Evolutionary conservation across 495 filamentous ascomycete genomes (phyloP), one percentile per base, ranked within the genome.

Genomic region (Penicillium riverlandense): DNA sequence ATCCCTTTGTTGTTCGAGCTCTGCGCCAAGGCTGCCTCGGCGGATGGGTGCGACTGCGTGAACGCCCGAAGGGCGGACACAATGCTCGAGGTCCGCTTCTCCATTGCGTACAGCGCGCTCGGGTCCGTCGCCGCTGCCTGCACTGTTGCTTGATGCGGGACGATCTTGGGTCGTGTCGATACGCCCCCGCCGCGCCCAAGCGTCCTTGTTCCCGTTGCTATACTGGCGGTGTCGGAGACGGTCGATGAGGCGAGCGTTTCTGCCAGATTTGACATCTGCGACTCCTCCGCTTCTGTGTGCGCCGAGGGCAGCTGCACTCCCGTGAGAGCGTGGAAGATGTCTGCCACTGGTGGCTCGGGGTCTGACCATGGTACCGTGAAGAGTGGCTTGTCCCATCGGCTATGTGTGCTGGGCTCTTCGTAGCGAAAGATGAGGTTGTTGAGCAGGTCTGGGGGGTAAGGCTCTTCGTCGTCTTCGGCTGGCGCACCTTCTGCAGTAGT

Each of bases 331-430:
- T 88, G 84, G 88, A 91, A 97, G 42, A 98, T 85, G 8, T 76
- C 74, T 16, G 78, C 77, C 38, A 72, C 71, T 12, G 79, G 81
- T 5, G 82, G 82, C n/a, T 66, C 59, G 33, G 75, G 69, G 58
- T 98, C 92, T 10, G 83, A 77, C 72, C 80, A 90, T 9, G 86
- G 79, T 0, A 96, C 81, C 8, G 89, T 91, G 69, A 96, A 97
- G 14, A 96, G 75, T 6, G 92, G 92, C 49, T 83, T 86, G 61
- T 98, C 92, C 92, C 92, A 98, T 37, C 92, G 77, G 11, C 79
- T 86, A 85, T 96, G 91, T 39, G 85, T 83, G 68, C 90, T 95
- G 11, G 92, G 92, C 68, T 97, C 92, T 65, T 98, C 92, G 61
- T 95, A 96, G 38, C 92, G 81, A 58, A 90, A 95, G 38, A 96